Conservation (phyloP, 192 early-diverging fungal species). For the Chytriomyces sp. region DNA sequence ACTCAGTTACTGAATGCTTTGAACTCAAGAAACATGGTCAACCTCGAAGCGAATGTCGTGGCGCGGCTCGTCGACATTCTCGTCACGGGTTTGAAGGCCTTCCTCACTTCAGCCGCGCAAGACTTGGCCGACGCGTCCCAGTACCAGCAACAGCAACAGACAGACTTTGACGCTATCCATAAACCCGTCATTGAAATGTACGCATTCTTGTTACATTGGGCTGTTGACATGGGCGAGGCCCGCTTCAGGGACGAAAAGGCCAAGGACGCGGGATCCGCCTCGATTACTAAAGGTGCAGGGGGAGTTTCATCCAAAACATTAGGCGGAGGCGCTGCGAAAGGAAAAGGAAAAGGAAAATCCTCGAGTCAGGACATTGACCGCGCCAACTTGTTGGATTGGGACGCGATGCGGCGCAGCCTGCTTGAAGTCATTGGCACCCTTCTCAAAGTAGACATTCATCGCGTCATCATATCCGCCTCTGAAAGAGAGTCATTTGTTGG, state of each 20-base stretch:
- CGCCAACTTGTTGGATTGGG: slow-evolving; percentile 62
- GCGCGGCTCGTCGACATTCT: slow-evolving; percentile 71
- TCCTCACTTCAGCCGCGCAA: not conserved
- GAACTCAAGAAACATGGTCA: slow-evolving; percentile 55
- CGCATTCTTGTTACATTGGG: slow-evolving; percentile 82
- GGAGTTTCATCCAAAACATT: too few species aligned
- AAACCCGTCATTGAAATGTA: slow-evolving; percentile 73
- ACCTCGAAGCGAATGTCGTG: slow-evolving; percentile 46
- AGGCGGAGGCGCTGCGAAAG: slow-evolving; percentile 10
- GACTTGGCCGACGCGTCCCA: slow-evolving; percentile 20
- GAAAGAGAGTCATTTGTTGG: slow-evolving; percentile 70
- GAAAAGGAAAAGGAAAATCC: slow-evolving; percentile 30
- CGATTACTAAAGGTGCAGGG: slow-evolving; percentile 13
- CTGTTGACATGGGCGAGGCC: slow-evolving; percentile 63
- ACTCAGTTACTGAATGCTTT: not conserved
- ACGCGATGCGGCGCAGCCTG: slow-evolving; percentile 55
- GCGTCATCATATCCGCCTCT: slow-evolving; percentile 71
- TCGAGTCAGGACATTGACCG: slow-evolving; percentile 19
- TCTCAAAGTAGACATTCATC: slow-evolving; percentile 63
- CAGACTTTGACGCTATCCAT: slow-evolving; percentile 69
- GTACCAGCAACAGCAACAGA: too few species aligned
- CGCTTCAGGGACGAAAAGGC: slow-evolving; percentile 33
- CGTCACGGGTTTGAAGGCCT: slow-evolving; percentile 33
- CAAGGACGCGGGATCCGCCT: not conserved
- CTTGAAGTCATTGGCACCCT: slow-evolving; percentile 57